Percentiles rank a stretch among this genome's conserved stretches.
Evolutionary conservation across 805 yeast genomes (phyloP).

Genomic region (Teunomyces panamensis): DNA sequence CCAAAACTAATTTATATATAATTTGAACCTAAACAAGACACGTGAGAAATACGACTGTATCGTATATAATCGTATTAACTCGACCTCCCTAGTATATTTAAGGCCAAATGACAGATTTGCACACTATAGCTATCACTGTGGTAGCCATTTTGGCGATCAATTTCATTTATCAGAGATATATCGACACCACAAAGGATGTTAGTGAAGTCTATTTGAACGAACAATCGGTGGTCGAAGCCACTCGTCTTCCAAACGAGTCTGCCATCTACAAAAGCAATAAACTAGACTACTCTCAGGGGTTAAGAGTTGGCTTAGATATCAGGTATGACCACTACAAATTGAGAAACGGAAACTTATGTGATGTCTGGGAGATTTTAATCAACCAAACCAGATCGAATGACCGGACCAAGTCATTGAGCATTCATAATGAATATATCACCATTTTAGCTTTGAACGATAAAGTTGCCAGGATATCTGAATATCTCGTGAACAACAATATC

Average conservation of each 20-base stretch:
- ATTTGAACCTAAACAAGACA: background rate
- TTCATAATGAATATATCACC: conserved; percentile 12
- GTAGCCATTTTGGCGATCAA: conserved; percentile 17
- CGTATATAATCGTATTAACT: background rate
- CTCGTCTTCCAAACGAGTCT: conserved; percentile 65
- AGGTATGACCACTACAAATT: conserved; percentile 58
- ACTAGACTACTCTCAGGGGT: conserved; percentile 64
- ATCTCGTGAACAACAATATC: conserved; percentile 13
- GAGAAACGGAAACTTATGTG: conserved; percentile 73
- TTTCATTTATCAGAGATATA: conserved; percentile 18
- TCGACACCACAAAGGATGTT: conserved; percentile 49
- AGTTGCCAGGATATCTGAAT: conserved; percentile 19
- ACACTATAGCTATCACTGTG: conserved; percentile 15
- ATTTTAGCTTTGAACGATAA: conserved; percentile 25
- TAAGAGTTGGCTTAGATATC: conserved; percentile 67
- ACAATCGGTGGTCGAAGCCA: conserved; percentile 65
- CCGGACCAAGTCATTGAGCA: conserved; percentile 2
- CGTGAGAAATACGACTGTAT: background rate
- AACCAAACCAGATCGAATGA: conserved; percentile 18
- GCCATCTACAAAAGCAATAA: conserved; percentile 74
- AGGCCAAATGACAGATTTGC: background rate
- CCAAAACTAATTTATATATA: background rate
- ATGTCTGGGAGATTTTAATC: conserved; percentile 58
- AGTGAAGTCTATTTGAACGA: conserved; percentile 54
- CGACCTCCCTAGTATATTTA: background rate